These are phyloP conservation scores for Crithidia mellificae DNA, from an alignment of 208 protist genomes.

Conservation along the genomic window DNA sequence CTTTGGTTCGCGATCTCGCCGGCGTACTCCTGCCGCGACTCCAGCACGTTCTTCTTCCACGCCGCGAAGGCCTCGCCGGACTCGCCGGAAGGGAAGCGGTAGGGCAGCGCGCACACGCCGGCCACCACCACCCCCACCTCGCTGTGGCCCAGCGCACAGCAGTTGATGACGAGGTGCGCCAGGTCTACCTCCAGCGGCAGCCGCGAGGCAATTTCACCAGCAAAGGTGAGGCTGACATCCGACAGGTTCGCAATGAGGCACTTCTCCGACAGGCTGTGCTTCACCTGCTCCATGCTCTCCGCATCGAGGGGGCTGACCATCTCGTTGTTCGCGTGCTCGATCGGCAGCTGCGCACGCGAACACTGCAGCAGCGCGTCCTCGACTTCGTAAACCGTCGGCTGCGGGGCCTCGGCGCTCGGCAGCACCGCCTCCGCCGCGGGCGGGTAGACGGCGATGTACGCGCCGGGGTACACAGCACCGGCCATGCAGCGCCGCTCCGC, in stretches of 20 bases:
- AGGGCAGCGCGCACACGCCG: slow-evolving; percentile 61
- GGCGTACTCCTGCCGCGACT: slow-evolving; percentile 66
- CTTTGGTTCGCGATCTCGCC: slow-evolving; percentile 68
- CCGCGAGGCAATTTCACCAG: slow-evolving; percentile 77
- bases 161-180: slow-evolving; percentile 71
- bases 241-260: slow-evolving; percentile 62
- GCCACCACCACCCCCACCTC: slow-evolving; percentile 71
- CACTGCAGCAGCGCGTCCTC: slow-evolving; percentile 85
- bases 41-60: slow-evolving; percentile 45
- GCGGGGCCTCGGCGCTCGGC: slow-evolving; percentile 32
- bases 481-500: slow-evolving; percentile 61
- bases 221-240: slow-evolving; percentile 69
- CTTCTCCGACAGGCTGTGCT: slow-evolving; percentile 76
- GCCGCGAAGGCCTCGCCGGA: slow-evolving; percentile 29
- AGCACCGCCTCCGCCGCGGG: slow-evolving; percentile 53
- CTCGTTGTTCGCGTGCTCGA: slow-evolving; percentile 36
- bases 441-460: slow-evolving; percentile 82
- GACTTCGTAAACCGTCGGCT: slow-evolving; percentile 49
- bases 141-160: slow-evolving; percentile 75
- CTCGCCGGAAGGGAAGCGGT: slow-evolving; percentile 40
- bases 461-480: slow-evolving; percentile 35
- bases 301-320: slow-evolving; percentile 51
- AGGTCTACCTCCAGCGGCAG: slow-evolving; percentile 79
- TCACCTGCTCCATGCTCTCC: slow-evolving; percentile 62
- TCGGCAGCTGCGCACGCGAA: slow-evolving; percentile 60